Evolutionary conservation across 345 rosid genomes (phyloP).

Genomic region (Rhodamnia argentea): DNA sequence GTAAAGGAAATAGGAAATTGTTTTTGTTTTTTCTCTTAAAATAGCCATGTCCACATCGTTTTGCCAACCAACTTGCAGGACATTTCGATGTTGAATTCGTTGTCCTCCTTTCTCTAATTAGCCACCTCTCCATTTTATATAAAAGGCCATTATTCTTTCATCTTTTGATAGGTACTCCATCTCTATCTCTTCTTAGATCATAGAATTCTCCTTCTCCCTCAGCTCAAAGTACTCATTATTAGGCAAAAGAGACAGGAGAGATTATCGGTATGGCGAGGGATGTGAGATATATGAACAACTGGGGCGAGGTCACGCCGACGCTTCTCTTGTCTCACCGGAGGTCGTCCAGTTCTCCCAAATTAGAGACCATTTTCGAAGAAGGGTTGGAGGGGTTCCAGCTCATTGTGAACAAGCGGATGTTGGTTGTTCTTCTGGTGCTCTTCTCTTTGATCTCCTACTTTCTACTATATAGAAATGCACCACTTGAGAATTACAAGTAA

Average conservation of each 20-base stretch:
- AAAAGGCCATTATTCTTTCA: neutral
- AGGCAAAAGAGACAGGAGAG: neutral
- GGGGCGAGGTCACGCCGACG: neutral
- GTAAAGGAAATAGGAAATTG: neutral
- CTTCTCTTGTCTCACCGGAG: neutral
- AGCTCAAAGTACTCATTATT: neutral
- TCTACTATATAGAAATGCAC: neutral
- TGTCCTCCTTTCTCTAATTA: neutral
- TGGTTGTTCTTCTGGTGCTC: neutral
- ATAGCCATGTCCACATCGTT: neutral
- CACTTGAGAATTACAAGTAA: neutral
- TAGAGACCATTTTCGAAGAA: constrained; percentile 6
- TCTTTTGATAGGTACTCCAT: neutral
- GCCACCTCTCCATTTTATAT: neutral
- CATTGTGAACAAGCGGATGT: neutral
- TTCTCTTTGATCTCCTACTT: constrained; percentile 2
- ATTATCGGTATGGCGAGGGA: neutral
- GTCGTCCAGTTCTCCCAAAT: neutral
- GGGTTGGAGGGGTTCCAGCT: neutral
- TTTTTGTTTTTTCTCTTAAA: neutral
- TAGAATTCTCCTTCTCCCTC: neutral
- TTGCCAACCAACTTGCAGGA: neutral
- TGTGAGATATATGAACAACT: neutral
- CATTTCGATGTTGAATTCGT: neutral
- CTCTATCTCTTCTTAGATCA: neutral